A percentile compares a stretch with the other conserved stretches of the same genome.
Conservation (phyloP, 1,284 basidiomycete species). For the Leccinum pachyderme region DNA sequence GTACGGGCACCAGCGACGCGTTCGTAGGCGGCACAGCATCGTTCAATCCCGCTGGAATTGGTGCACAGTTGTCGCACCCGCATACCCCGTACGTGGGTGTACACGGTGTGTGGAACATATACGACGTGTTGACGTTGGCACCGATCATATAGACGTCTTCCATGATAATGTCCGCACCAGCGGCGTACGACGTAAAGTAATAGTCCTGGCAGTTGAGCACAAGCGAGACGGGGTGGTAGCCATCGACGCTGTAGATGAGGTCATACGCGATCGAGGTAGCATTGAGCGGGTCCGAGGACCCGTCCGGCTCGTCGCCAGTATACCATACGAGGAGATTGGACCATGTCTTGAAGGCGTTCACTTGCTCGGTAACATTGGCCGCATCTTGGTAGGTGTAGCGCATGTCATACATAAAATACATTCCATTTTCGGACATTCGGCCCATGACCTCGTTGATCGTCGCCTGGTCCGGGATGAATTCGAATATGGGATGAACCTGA, state of each 20-base stretch:
- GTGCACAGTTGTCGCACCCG: constrained; percentile 58
- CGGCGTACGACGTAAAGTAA: constrained; percentile 56
- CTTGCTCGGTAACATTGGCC: constrained; percentile 60
- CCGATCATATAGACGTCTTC: constrained; percentile 60
- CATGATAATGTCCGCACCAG: constrained; percentile 63
- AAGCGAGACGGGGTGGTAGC: constrained; percentile 77
- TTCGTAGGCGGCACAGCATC: constrained; percentile 31
- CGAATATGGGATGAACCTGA: constrained; percentile 65
- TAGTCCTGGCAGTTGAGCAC: constrained; percentile 77
- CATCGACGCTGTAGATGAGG: constrained; percentile 65
- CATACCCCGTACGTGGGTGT: constrained; percentile 68
- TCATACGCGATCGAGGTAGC: constrained; percentile 58
- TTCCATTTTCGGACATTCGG: constrained; percentile 64
- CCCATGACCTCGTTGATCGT: constrained; percentile 50
- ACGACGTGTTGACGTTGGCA: constrained; percentile 68
- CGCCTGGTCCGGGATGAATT: constrained; percentile 54
- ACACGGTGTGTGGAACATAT: constrained; percentile 51
- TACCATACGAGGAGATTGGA: constrained; percentile 75
- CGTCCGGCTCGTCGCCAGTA: constrained; percentile 76
- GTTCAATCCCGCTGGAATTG: constrained; percentile 32
- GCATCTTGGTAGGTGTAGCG: constrained; percentile 60
- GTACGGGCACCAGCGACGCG: constrained; percentile 19
- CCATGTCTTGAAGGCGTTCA: constrained; percentile 63
- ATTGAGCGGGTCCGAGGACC: constrained; percentile 61
- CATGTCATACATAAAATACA: constrained; percentile 82